A percentile compares a stretch with the other conserved stretches of the same genome.
phyloP scores from a whole-genome alignment of 2,329 filamentous ascomycete genomes.

The Penicillium hordei region DNA sequence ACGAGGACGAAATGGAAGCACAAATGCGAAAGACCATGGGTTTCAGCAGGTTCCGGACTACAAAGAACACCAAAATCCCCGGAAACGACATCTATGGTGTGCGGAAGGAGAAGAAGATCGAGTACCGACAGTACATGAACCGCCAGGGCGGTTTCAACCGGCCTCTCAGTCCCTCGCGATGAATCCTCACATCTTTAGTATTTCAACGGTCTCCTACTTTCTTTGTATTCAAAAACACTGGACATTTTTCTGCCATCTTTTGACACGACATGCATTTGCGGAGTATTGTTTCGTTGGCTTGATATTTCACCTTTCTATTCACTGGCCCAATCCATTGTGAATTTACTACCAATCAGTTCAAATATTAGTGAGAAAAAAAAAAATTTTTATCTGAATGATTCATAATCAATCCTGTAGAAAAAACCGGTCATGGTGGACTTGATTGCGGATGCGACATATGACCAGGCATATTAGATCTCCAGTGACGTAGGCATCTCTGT shows the following conservation, averaged over 20 bases:
- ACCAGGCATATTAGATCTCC: constrained; percentile 16
- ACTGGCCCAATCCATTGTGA: constrained; percentile 10
- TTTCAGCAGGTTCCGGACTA: constrained; percentile 79
- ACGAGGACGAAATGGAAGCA: constrained; percentile 65
- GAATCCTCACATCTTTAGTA: constrained; percentile 13
- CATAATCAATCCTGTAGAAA: not conserved
- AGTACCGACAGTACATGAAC: constrained; percentile 95
- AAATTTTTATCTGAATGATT: not conserved
- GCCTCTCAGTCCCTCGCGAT: constrained; percentile 49
- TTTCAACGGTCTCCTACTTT: constrained; percentile 8
- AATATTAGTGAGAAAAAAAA: constrained; percentile 1
- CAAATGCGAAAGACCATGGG: constrained; percentile 87
- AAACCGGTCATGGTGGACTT: constrained; percentile 1
- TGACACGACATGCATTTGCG: constrained; percentile 33
- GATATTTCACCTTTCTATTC: constrained; percentile 13
- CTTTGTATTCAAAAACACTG: constrained; percentile 4
- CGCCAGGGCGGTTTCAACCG: constrained; percentile 52
- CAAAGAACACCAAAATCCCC: constrained; percentile 82
- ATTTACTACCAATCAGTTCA: constrained; percentile 7
- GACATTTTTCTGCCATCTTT: constrained; percentile 8
- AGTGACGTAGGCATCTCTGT: constrained; percentile 32
- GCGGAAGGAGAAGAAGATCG: constrained; percentile 87
- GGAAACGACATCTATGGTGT: constrained; percentile 84
- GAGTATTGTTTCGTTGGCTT: constrained; percentile 25
- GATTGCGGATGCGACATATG: constrained; percentile 25